Percentiles rank a stretch among this genome's conserved stretches.
Conservation (phyloP, 2,329 filamentous ascomycete species). For the Pseudocercospora crystallina region DNA sequence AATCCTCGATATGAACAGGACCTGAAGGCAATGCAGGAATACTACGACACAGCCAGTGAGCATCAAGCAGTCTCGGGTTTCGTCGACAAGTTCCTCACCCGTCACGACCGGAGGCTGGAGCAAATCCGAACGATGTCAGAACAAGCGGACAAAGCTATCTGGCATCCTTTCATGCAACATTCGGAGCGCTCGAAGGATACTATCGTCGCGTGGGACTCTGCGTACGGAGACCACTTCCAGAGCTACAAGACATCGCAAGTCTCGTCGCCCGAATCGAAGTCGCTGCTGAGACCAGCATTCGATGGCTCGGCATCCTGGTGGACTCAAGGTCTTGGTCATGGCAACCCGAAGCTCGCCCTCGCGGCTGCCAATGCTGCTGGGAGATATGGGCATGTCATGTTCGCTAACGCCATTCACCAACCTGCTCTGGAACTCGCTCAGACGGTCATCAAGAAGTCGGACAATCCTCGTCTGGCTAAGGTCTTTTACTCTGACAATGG, state of each 20-base stretch:
- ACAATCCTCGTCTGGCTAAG: constrained; percentile 65
- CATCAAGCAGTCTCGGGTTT: constrained; percentile 45
- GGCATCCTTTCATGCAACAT: constrained; percentile 88
- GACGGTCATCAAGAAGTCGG: constrained; percentile 57
- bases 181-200: constrained; percentile 59
- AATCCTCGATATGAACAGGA: constrained; percentile 49
- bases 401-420: constrained; percentile 75
- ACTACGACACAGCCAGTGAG: constrained; percentile 57
- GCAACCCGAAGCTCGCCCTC: constrained; percentile 68
- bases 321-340: constrained; percentile 84
- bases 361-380: constrained; percentile 79
- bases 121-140: constrained; percentile 61
- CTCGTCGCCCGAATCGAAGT: constrained; percentile 8
- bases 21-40: constrained; percentile 57
- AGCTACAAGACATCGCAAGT: constrained; percentile 43
- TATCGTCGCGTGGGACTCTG: constrained; percentile 77
- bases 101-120: constrained; percentile 58
- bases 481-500: constrained; percentile 85
- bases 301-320: constrained; percentile 89
- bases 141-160: constrained; percentile 65
- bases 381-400: constrained; percentile 86
- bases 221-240: constrained; percentile 76
- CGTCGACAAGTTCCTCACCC: constrained; percentile 52
- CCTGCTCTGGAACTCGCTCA: constrained; percentile 71
- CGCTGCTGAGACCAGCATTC: constrained; percentile 64